Conservation (phyloP, 1,139 yeast species). For the Suhomyces maxii region DNA sequence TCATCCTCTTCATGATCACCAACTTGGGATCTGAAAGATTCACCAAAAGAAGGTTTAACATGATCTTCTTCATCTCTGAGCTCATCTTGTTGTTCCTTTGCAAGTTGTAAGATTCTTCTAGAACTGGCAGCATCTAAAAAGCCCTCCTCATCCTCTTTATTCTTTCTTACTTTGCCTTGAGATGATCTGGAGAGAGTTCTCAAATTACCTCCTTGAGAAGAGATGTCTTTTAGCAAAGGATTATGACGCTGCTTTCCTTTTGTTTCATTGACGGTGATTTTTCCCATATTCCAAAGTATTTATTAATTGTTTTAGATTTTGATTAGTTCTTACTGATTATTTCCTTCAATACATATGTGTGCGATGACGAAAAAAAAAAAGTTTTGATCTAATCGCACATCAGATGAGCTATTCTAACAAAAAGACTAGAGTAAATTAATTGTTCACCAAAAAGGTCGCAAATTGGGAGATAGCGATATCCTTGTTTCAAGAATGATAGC, state of each 20-base stretch:
- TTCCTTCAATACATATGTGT: neutral
- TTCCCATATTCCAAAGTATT: constrained; percentile 52
- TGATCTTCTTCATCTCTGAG: constrained; percentile 60
- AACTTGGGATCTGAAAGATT: constrained; percentile 27
- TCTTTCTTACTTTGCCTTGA: constrained; percentile 21
- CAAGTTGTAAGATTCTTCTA: constrained; percentile 81
- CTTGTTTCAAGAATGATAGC: constrained; percentile 60
- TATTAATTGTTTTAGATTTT: neutral
- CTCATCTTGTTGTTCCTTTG: constrained; percentile 91
- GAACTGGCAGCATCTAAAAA: constrained; percentile 81
- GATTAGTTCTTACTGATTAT: neutral
- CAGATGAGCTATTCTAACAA: constrained; percentile 45
- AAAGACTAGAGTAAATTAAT: constrained; percentile 73
- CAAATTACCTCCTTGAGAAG: constrained; percentile 70
- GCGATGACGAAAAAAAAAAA: constrained; percentile 11
- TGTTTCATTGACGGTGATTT: constrained; percentile 49
- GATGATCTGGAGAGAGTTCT: constrained; percentile 40
- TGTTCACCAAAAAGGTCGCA: constrained; percentile 80
- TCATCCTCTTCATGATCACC: constrained; percentile 36
- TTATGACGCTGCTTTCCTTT: constrained; percentile 63
- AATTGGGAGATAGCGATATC: constrained; percentile 79
- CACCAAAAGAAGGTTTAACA: constrained; percentile 20
- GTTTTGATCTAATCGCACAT: neutral
- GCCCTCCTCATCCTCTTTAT: constrained; percentile 56
- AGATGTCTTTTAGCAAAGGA: constrained; percentile 76